These are phyloP conservation scores for Pythium diclinum DNA, from an alignment of 352 stramenopile genomes.

Conservation along the genomic window DNA sequence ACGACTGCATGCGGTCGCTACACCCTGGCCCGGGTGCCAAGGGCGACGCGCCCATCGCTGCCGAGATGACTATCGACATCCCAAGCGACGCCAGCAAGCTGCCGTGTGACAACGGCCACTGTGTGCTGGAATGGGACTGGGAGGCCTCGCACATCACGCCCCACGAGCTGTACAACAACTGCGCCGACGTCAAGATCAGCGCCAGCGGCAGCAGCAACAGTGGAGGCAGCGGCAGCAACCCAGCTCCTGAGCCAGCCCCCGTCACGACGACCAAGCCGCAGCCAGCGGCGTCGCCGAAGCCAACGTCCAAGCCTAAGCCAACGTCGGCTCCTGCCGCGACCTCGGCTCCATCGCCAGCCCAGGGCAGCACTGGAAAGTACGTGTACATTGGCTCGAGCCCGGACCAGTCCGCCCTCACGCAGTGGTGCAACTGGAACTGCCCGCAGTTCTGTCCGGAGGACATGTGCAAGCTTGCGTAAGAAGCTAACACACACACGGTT, in stretches of 20 bases:
- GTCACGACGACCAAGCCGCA: not conserved
- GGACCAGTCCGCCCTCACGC: conserved; percentile 18
- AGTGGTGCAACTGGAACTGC: conserved; percentile 46
- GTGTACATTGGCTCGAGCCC: conserved; percentile 23
- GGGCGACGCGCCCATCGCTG: conserved; percentile 22
- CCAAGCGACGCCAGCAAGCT: conserved; percentile 17
- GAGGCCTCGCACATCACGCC: conserved; percentile 25
- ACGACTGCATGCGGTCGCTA: conserved; percentile 29
- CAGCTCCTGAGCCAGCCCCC: not conserved
- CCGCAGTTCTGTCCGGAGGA: conserved; percentile 32
- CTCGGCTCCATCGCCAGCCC: not conserved
- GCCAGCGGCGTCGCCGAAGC: not conserved
- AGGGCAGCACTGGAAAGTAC: conserved; percentile 28
- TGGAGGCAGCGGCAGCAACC: not conserved
- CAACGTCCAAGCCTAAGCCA: not conserved
- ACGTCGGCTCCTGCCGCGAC: not conserved
- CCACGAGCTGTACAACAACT: conserved; percentile 30
- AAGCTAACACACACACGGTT: not conserved
- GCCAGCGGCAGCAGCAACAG: not conserved
- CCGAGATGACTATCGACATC: conserved; percentile 27
- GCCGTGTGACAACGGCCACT: conserved; percentile 28
- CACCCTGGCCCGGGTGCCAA: conserved; percentile 21
- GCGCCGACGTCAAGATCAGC: conserved; percentile 23
- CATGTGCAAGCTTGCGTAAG: conserved; percentile 29
- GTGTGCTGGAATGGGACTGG: conserved; percentile 24